Percentiles rank a stretch among this genome's conserved stretches.
Evolutionary conservation across 441 rosid genomes (phyloP).

Genomic region (Melianthus villosus): DNA sequence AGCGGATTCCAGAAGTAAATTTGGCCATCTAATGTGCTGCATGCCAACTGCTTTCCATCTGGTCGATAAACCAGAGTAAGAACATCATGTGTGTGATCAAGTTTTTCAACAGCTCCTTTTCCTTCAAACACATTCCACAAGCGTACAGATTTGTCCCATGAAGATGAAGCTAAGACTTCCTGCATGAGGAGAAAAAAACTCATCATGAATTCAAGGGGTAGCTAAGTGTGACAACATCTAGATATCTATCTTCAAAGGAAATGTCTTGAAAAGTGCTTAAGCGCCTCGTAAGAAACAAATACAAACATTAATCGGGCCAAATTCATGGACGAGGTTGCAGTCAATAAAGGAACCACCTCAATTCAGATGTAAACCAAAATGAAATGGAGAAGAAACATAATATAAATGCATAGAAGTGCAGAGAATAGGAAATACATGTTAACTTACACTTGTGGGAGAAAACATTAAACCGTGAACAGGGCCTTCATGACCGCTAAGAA

Average conservation of each 20-base stretch:
- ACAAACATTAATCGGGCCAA: no score
- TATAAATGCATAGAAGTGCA: background rate
- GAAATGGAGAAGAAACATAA: conserved; percentile 1
- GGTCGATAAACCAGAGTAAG: conserved; percentile 80
- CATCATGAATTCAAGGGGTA: background rate
- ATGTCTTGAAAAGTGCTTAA: background rate
- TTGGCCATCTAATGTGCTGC: conserved; percentile 83
- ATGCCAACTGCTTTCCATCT: conserved; percentile 88
- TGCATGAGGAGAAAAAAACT: conserved; percentile 13
- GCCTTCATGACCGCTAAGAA: conserved; percentile 91
- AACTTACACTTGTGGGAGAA: conserved; percentile 72
- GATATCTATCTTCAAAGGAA: no score
- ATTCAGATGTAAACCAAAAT: background rate
- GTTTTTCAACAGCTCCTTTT: conserved; percentile 76
- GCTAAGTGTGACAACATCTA: no score
- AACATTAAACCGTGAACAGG: conserved; percentile 88
- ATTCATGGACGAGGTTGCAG: background rate
- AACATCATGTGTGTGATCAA: conserved; percentile 83
- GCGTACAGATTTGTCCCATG: conserved; percentile 88
- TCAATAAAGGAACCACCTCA: background rate
- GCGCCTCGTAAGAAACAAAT: background rate
- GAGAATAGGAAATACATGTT: conserved; percentile 1
- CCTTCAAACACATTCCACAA: conserved; percentile 92
- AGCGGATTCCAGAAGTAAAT: conserved; percentile 94
- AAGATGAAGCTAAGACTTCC: conserved; percentile 89